These are phyloP conservation scores for Vaccinium corymbosum DNA, from an alignment of 148 eudicot genomes.

Conservation along the genomic window DNA sequence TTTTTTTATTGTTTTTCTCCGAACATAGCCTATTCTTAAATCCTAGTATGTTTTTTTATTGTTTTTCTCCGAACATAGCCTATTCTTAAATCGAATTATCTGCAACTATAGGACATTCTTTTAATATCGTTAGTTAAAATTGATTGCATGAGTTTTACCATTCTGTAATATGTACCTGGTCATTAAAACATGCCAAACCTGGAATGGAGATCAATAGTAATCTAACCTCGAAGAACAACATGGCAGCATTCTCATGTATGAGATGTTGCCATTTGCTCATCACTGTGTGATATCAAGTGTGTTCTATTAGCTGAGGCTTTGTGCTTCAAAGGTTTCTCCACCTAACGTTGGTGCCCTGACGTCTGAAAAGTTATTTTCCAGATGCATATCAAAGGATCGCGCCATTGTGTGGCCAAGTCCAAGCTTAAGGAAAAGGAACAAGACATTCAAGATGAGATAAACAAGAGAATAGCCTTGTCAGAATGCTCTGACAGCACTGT, in stretches of 20 bases:
- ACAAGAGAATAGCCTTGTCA: conserved; percentile 49
- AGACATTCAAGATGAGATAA: conserved; percentile 27
- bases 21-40: not conserved
- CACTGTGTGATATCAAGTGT: not conserved
- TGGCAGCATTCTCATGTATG: not conserved
- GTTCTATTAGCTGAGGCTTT: not conserved
- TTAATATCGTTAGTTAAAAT: not conserved
- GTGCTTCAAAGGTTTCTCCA: not conserved
- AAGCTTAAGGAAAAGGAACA: conserved; percentile 40
- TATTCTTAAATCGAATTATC: not conserved
- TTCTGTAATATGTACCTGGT: not conserved
- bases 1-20: not conserved
- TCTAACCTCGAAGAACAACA: not conserved
- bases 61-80: no score
- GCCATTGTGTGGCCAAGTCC: conserved; percentile 42
- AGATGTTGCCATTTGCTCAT: not conserved
- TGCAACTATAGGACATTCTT: not conserved
- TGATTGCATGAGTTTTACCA: not conserved
- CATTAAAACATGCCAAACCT: not conserved
- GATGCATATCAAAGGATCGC: conserved; percentile 50
- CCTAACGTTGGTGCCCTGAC: not conserved
- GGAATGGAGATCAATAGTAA: not conserved
- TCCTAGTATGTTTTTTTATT: not conserved
- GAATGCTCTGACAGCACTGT: conserved; percentile 14
- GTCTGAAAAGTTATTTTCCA: conserved; percentile 12